Conservation (phyloP, 176 grass and related monocot genomes). For the Bothriochloa decipiens region DNA sequence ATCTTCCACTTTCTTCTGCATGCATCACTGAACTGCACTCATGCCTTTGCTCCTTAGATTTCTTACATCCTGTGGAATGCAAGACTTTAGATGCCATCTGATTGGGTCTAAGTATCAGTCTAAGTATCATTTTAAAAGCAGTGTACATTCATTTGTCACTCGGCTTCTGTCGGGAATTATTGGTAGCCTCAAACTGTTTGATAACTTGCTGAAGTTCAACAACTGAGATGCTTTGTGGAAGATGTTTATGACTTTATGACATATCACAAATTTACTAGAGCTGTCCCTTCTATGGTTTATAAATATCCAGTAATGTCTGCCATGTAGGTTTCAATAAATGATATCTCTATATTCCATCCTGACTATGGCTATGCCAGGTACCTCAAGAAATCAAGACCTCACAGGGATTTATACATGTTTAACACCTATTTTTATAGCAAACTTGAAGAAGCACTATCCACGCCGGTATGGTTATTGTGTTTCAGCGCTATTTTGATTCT, state of each 20-base stretch:
- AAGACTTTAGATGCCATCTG: slow-evolving; percentile 8
- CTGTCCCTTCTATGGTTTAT: not conserved
- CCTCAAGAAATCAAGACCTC: slow-evolving; percentile 51
- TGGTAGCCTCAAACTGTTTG: not conserved
- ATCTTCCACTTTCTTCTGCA: slow-evolving; percentile 23
- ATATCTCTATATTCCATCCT: slow-evolving; percentile 20
- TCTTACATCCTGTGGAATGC: not conserved
- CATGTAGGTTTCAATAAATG: slow-evolving; percentile 32
- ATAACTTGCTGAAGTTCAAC: slow-evolving; percentile 6
- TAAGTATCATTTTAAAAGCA: not conserved
- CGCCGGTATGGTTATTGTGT: slow-evolving; percentile 41
- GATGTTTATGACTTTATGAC: slow-evolving; percentile 13
- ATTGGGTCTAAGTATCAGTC: not conserved
- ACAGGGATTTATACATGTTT: slow-evolving; percentile 58
- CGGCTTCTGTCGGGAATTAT: slow-evolving; percentile 16
- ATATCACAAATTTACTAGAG: not conserved
- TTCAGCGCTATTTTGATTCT: not conserved
- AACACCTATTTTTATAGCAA: slow-evolving; percentile 79
- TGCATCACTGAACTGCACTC: slow-evolving; percentile 24
- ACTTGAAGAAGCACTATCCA: slow-evolving; percentile 62
- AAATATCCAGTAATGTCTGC: slow-evolving; percentile 12
- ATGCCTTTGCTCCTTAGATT: not conserved
- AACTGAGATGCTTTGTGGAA: slow-evolving; percentile 15
- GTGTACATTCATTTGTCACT: slow-evolving; percentile 11
- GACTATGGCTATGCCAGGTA: slow-evolving; percentile 57